phyloP scores from a whole-genome alignment of 345 rosid species.

The Gossypium arboreum region DNA sequence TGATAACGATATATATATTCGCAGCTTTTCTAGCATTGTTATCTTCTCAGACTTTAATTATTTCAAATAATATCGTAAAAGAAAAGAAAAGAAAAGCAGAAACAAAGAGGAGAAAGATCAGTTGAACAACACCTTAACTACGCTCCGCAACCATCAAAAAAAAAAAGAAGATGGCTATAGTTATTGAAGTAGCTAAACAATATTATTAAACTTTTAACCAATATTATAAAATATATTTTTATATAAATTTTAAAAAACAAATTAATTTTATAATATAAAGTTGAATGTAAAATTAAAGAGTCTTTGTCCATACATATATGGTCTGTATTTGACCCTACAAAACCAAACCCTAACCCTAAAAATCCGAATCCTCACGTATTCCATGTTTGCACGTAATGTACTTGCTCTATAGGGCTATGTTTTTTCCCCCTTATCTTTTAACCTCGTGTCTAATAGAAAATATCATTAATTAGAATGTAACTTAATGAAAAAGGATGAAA shows the following conservation, averaged over 20 bases:
- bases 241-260: not conserved
- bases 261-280: no score
- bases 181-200: not conserved
- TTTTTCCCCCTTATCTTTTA: not conserved
- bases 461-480: no score
- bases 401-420: not conserved
- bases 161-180: not conserved
- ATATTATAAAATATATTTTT: not conserved
- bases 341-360: constrained; percentile 32
- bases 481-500: not conserved
- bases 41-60: not conserved
- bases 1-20: no score
- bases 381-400: constrained; percentile 21
- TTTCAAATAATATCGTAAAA: not conserved
- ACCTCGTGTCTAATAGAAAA: not conserved
- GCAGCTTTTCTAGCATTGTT: not conserved
- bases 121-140: constrained; percentile 49
- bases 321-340: constrained; percentile 19
- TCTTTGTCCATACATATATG: not conserved
- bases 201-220: not conserved
- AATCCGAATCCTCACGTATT: constrained; percentile 13
- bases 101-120: constrained; percentile 30
- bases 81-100: not conserved
- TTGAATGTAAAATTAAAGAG: not conserved
- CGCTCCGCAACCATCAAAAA: constrained; percentile 50